phyloP scores from a whole-genome alignment of 192 early-diverging fungal genomes.

The Jimgerdemannia lactiflua region DNA sequence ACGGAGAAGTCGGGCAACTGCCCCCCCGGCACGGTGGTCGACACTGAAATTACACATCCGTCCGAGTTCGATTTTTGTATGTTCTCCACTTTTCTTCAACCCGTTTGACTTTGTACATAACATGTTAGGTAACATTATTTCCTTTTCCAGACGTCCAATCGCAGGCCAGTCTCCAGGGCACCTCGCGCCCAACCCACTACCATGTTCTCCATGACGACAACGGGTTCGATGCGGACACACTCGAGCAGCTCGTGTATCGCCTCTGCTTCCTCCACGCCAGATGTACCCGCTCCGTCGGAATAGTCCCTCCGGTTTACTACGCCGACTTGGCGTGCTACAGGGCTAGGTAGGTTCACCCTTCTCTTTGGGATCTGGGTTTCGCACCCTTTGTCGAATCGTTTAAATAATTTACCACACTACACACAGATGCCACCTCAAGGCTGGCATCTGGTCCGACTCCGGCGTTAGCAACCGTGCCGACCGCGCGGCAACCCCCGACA shows the following conservation, averaged over 20 bases:
- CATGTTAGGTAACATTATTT: too few species aligned
- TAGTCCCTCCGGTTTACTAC: slow-evolving; percentile 81
- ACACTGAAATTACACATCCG: slow-evolving; percentile 66
- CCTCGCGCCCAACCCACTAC: slow-evolving; percentile 92
- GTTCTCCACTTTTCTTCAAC: not conserved
- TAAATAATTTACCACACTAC: not conserved
- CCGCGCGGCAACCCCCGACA: too few species aligned
- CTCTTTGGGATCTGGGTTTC: not conserved
- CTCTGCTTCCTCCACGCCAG: slow-evolving; percentile 89
- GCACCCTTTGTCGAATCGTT: too few species aligned
- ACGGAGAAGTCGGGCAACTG: slow-evolving; percentile 73
- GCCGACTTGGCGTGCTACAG: slow-evolving; percentile 87
- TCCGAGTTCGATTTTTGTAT: slow-evolving; percentile 72
- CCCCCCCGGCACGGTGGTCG: slow-evolving; percentile 75
- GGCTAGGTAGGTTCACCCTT: slow-evolving; percentile 37
- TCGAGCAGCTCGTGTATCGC: slow-evolving; percentile 87
- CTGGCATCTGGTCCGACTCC: not conserved
- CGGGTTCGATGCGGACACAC: slow-evolving; percentile 68
- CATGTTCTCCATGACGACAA: slow-evolving; percentile 88
- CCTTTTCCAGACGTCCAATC: slow-evolving; percentile 62
- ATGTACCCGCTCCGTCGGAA: slow-evolving; percentile 82
- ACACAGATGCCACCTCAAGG: not conserved
- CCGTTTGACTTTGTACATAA: too few species aligned
- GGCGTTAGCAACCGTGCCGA: too few species aligned
- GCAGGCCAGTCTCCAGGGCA: slow-evolving; percentile 91